phyloP scores from a whole-genome alignment of 2,329 filamentous ascomycete species.

The Colletotrichum echinochloae region DNA sequence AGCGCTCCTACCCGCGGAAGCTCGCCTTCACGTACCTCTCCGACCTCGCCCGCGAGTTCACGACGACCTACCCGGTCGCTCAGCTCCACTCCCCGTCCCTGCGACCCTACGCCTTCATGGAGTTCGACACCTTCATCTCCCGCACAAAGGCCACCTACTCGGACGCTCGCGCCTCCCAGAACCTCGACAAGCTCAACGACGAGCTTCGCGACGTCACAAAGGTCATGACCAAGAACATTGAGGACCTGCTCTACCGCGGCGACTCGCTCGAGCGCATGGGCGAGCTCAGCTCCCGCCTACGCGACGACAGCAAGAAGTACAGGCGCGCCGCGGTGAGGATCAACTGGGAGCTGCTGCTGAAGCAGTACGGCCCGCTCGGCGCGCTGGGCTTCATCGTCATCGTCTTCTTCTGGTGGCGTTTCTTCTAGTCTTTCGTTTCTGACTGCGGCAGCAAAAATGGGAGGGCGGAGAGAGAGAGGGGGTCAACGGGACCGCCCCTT shows the following conservation, averaged over 20 bases:
- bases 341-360: slow-evolving; percentile 96
- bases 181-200: slow-evolving; percentile 94
- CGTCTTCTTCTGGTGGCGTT: slow-evolving; percentile 91
- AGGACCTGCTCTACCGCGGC: slow-evolving; percentile 94
- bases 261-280: slow-evolving; percentile 98
- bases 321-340: slow-evolving; percentile 91
- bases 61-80: slow-evolving; percentile 79
- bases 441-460: background rate
- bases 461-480: background rate
- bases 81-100: slow-evolving; percentile 81
- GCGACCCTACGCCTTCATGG: slow-evolving; percentile 95
- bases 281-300: slow-evolving; percentile 86
- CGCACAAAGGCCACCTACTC: slow-evolving; percentile 95
- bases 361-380: slow-evolving; percentile 95
- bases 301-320: slow-evolving; percentile 96
- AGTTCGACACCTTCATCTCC: slow-evolving; percentile 97
- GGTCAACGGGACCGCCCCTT: background rate
- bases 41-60: slow-evolving; percentile 92
- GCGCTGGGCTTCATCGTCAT: slow-evolving; percentile 85
- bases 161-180: slow-evolving; percentile 89
- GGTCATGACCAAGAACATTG: slow-evolving; percentile 99
- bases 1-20: slow-evolving; percentile 94
- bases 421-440: slow-evolving; percentile 70
- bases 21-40: slow-evolving; percentile 98
- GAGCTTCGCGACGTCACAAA: slow-evolving; percentile 98